Percentiles rank a stretch among this genome's conserved stretches.
phyloP scores from a whole-genome alignment of 1,139 yeast genomes.

The Magnusiomyces starmeri region DNA sequence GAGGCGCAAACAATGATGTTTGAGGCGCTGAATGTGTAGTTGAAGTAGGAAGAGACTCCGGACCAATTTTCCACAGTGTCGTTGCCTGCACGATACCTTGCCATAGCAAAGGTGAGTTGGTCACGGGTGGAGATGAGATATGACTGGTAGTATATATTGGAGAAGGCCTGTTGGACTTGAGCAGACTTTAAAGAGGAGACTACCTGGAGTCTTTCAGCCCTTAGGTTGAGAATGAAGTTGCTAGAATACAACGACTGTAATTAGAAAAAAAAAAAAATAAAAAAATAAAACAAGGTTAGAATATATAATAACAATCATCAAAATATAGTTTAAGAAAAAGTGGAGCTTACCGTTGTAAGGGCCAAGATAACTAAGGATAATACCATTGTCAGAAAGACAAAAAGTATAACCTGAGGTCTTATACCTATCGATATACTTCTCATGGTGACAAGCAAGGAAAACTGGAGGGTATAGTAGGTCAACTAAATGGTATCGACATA shows the following conservation, averaged over 20 bases:
- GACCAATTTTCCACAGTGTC: conserved; percentile 45
- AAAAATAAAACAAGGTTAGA: conserved; percentile 1
- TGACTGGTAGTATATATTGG: conserved; percentile 59
- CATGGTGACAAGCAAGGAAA: conserved; percentile 15
- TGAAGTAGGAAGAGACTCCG: conserved; percentile 42
- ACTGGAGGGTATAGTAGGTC: background rate
- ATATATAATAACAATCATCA: conserved; percentile 14
- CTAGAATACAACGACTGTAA: conserved; percentile 63
- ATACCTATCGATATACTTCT: conserved; percentile 31
- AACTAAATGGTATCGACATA: background rate
- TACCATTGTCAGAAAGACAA: conserved; percentile 70
- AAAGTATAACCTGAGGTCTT: conserved; percentile 64
- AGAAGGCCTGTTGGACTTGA: conserved; percentile 64
- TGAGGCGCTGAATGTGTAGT: conserved; percentile 37
- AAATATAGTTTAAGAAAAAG: conserved; percentile 16
- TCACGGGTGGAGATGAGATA: conserved; percentile 61
- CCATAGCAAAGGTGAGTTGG: conserved; percentile 51
- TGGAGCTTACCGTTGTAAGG: conserved; percentile 47
- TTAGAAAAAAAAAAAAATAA: background rate
- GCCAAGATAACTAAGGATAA: conserved; percentile 71
- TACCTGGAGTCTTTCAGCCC: conserved; percentile 66
- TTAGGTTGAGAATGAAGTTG: conserved; percentile 49
- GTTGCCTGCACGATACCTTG: conserved; percentile 67
- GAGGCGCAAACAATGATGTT: conserved; percentile 54
- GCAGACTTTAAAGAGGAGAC: conserved; percentile 76